Conservation (phyloP, 2,329 filamentous ascomycete genomes). For the Aspergillus texensis region DNA sequence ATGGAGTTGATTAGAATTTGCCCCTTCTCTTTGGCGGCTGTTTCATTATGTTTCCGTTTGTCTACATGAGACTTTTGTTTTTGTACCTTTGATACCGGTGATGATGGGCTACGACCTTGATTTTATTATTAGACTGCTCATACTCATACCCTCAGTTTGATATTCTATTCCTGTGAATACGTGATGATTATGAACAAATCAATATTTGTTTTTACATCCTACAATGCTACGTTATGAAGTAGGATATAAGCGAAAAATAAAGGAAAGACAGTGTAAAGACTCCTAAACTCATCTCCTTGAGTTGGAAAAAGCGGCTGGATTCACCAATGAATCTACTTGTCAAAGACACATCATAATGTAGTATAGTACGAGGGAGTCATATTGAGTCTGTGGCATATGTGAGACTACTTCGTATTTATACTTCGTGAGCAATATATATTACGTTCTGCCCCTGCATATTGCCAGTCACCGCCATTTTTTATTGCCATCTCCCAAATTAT, state of each 20-base stretch:
- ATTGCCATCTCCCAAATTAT: background rate
- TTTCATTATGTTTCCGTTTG: background rate
- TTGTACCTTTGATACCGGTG: background rate
- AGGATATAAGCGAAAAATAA: background rate
- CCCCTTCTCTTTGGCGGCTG: background rate
- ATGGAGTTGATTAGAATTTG: constrained; percentile 7
- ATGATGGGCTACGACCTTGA: too few species aligned
- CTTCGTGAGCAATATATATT: background rate
- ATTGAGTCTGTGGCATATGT: background rate
- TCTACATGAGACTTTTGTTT: background rate
- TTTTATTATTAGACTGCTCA: background rate
- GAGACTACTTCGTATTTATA: background rate
- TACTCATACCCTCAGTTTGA: background rate
- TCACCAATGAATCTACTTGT: too few species aligned
- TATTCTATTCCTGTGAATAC: background rate
- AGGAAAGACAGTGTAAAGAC: background rate
- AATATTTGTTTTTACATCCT: background rate
- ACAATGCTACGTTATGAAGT: background rate
- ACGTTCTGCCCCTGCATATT: background rate
- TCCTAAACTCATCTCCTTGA: background rate
- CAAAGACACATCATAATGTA: background rate
- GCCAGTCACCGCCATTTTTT: background rate
- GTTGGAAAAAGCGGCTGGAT: background rate
- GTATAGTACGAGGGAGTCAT: background rate
- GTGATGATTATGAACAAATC: background rate